phyloP scores from a whole-genome alignment of 192 early-diverging fungal species.

The Podila epicladia region DNA sequence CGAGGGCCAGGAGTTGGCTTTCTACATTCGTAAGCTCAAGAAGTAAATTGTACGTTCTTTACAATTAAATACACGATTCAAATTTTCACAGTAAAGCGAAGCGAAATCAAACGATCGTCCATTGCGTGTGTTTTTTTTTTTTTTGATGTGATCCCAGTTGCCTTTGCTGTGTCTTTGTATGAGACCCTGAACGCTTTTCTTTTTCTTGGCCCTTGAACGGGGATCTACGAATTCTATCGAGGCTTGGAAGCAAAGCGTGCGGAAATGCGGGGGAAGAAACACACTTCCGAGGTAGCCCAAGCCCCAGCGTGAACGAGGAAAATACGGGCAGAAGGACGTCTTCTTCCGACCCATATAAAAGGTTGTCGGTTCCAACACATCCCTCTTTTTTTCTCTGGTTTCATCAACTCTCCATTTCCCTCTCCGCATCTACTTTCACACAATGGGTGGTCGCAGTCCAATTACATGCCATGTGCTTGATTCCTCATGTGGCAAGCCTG shows the following conservation, averaged over 20 bases:
- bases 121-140: too few relatives aligned
- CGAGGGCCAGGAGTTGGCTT: slow-evolving; percentile 99
- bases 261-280: too few relatives aligned
- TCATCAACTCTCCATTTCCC: neutral
- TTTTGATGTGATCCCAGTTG: too few relatives aligned
- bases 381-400: neutral
- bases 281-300: too few relatives aligned
- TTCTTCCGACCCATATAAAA: neutral
- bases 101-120: neutral
- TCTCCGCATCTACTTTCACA: neutral
- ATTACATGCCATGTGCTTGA: slow-evolving; percentile 94
- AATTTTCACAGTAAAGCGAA: neutral
- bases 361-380: neutral
- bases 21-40: slow-evolving; percentile 78
- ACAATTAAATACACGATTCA: neutral
- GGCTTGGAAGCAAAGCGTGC: too few relatives aligned
- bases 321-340: slow-evolving; percentile 25
- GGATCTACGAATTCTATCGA: too few relatives aligned
- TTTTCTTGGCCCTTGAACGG: too few relatives aligned
- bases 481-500: slow-evolving; percentile 80
- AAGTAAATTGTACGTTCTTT: slow-evolving; percentile 38
- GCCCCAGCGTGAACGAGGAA: neutral
- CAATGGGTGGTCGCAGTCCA: slow-evolving; percentile 59
- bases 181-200: too few relatives aligned
- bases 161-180: too few relatives aligned